A percentile compares a stretch with the other conserved stretches of the same genome.
These are phyloP conservation scores for Pochonia chlamydosporia DNA, from an alignment of 2,329 filamentous ascomycete species.

Conservation along the genomic window DNA sequence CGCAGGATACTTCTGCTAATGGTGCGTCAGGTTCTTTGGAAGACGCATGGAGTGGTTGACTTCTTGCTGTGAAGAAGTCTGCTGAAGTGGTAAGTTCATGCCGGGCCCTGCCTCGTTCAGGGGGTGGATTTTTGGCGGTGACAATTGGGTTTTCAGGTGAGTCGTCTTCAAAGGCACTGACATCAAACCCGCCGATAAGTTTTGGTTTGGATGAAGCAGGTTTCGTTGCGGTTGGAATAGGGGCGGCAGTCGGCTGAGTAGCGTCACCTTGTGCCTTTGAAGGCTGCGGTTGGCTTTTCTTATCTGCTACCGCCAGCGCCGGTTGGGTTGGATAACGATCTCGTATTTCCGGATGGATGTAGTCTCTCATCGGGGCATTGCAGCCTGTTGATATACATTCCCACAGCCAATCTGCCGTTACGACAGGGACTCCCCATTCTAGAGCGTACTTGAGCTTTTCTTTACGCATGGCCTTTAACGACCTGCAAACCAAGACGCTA, in stretches of 20 bases:
- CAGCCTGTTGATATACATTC: conserved; percentile 61
- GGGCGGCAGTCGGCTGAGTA: conserved; percentile 7
- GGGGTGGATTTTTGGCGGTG: conserved; percentile 1
- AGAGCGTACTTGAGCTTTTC: conserved; percentile 77
- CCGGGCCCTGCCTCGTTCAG: conserved; percentile 3
- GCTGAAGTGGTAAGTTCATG: conserved; percentile 23
- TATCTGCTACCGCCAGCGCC: conserved; percentile 7
- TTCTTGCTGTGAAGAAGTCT: conserved; percentile 37
- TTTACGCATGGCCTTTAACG: conserved; percentile 47
- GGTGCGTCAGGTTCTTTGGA: conserved; percentile 25
- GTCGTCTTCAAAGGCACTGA: conserved; percentile 32
- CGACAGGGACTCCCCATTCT: conserved; percentile 73
- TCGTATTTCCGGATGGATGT: conserved; percentile 41
- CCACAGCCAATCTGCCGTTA: conserved; percentile 80
- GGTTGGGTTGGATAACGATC: conserved; percentile 17
- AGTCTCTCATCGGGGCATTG: conserved; percentile 38
- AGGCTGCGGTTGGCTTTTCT: conserved; percentile 3
- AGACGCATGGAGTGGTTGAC: conserved; percentile 25
- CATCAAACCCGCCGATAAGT: conserved; percentile 27
- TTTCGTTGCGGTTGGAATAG: background rate
- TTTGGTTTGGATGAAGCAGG: conserved; percentile 8
- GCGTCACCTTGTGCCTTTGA: background rate
- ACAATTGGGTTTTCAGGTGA: conserved; percentile 13
- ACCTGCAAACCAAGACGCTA: conserved; percentile 73
- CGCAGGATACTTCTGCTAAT: conserved; percentile 34